Evolutionary conservation across 345 rosid genomes (phyloP).

Genomic region (Salix viminalis): DNA sequence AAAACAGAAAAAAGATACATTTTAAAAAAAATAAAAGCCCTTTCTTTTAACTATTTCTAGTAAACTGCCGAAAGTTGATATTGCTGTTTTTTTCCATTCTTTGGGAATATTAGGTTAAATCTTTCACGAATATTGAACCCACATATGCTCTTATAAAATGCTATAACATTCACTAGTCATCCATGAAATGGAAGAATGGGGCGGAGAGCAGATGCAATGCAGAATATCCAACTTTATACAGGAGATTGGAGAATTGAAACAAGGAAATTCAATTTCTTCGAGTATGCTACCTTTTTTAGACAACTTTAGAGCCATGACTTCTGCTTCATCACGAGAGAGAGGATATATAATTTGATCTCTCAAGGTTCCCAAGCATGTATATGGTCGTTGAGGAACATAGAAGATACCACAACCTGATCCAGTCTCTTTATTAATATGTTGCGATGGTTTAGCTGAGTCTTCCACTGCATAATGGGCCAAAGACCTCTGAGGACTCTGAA

Average conservation of each 20-base stretch:
- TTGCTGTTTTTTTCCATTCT: neutral
- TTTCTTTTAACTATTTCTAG: neutral
- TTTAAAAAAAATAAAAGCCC: neutral
- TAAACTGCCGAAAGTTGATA: neutral
- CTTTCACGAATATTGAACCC: neutral
- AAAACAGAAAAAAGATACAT: neutral
- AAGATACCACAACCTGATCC: slow-evolving; percentile 69
- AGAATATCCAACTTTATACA: neutral
- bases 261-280: slow-evolving; percentile 8
- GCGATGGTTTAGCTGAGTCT: slow-evolving; percentile 63
- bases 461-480: slow-evolving; percentile 96
- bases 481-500: slow-evolving; percentile 92
- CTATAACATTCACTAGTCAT: neutral
- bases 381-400: slow-evolving; percentile 90
- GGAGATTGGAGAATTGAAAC: neutral
- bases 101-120: neutral
- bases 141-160: neutral
- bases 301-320: slow-evolving; percentile 42
- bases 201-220: neutral
- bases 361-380: slow-evolving; percentile 94
- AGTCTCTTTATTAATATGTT: slow-evolving; percentile 42
- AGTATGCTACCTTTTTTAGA: slow-evolving; percentile 48
- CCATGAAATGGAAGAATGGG: neutral
- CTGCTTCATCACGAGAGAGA: slow-evolving; percentile 81
- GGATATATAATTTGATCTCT: slow-evolving; percentile 99